A percentile compares a stretch with the other conserved stretches of the same genome.
Conservation (phyloP, 345 rosid species). For the Aethionema arabicum region DNA sequence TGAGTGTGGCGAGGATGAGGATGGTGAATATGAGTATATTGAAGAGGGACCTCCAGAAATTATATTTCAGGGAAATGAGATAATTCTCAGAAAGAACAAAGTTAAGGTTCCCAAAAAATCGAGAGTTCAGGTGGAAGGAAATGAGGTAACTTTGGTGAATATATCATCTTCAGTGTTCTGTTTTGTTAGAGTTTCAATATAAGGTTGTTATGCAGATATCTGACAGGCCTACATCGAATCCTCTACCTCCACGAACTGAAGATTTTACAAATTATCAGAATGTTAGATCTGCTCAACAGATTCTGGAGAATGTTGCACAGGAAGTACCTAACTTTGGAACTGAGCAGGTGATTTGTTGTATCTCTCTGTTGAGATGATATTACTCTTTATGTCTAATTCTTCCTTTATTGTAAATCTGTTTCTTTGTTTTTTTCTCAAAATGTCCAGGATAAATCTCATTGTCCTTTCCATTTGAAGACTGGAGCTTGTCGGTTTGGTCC, state of each 20-base stretch:
- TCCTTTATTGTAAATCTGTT: conserved; percentile 1
- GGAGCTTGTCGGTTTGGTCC: conserved; percentile 97
- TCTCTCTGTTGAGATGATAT: conserved; percentile 14
- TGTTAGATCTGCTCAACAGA: conserved; percentile 62
- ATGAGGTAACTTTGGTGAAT: conserved; percentile 49
- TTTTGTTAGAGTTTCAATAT: conserved; percentile 9
- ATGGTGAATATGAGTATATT: conserved; percentile 77
- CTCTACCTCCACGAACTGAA: conserved; percentile 80
- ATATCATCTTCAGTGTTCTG: conserved; percentile 1
- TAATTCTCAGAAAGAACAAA: conserved; percentile 72
- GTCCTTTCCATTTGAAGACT: conserved; percentile 94
- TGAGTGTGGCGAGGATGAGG: conserved; percentile 44
- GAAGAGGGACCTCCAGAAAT: conserved; percentile 93
- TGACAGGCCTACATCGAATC: conserved; percentile 87
- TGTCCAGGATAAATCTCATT: conserved; percentile 91
- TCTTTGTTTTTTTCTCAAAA: neutral
- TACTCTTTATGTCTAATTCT: neutral
- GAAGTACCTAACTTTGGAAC: conserved; percentile 95
- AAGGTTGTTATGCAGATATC: conserved; percentile 47
- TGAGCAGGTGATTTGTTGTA: conserved; percentile 59
- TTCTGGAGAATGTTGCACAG: conserved; percentile 70
- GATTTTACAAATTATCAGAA: conserved; percentile 51
- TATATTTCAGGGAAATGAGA: conserved; percentile 89
- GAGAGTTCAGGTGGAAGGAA: conserved; percentile 25
- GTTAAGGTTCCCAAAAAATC: conserved; percentile 70